Conservation (phyloP, 73 alveolate species). For the Paramecium bursaria region DNA sequence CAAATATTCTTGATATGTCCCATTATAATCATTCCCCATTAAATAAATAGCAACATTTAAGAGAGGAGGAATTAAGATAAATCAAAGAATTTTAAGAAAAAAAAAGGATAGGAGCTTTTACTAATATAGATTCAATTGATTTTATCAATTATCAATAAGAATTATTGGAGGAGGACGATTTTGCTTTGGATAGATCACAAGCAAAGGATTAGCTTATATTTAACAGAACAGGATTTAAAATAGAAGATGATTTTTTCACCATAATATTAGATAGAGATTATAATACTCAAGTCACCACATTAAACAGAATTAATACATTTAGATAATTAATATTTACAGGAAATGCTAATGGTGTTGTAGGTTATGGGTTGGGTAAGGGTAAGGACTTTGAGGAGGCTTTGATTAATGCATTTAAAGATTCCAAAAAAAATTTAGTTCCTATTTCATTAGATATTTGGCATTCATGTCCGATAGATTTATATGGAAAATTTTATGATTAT, state of each 20-base stretch:
- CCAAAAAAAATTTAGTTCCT: slow-evolving; percentile 72
- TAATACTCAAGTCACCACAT: slow-evolving; percentile 78
- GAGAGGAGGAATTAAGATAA: not conserved
- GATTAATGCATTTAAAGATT: slow-evolving; percentile 71
- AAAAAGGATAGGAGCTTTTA: not conserved
- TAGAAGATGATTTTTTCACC: slow-evolving; percentile 71
- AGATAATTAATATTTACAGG: slow-evolving; percentile 83
- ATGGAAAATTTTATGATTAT: slow-evolving; percentile 78
- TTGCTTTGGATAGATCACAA: not conserved
- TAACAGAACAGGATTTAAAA: slow-evolving; percentile 60
- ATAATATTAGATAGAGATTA: slow-evolving; percentile 79
- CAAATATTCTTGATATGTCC: slow-evolving; percentile 47
- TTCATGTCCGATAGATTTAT: slow-evolving; percentile 70
- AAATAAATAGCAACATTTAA: slow-evolving; percentile 1
- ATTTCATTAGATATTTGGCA: slow-evolving; percentile 66
- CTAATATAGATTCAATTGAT: not conserved
- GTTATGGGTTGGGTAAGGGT: slow-evolving; percentile 86
- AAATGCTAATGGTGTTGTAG: slow-evolving; percentile 80
- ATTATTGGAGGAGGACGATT: slow-evolving; percentile 16
- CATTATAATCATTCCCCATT: slow-evolving; percentile 34
- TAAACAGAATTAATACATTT: slow-evolving; percentile 79
- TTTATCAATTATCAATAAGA: not conserved
- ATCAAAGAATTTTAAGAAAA: not conserved
- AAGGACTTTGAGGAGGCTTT: slow-evolving; percentile 82
- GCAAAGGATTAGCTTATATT: not conserved